Conservation (phyloP, 257 asterid genomes). For the Fraxinus excelsior region DNA sequence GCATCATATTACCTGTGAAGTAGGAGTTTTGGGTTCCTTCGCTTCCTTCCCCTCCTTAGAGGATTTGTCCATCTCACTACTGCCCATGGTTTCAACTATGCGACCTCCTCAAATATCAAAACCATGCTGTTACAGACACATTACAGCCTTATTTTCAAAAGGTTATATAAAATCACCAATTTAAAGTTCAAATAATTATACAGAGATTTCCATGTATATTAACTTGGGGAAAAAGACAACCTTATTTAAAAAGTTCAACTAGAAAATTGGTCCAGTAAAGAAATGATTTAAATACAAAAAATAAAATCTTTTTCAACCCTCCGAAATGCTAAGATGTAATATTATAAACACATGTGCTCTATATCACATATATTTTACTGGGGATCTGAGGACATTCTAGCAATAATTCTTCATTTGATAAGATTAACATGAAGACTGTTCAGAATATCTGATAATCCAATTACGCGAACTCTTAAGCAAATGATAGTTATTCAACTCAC, state of each 20-base stretch:
- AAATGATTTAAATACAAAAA: not conserved
- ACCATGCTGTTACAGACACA: constrained; percentile 46
- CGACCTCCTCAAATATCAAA: constrained; percentile 34
- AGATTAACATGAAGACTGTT: not conserved
- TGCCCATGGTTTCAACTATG: constrained; percentile 44
- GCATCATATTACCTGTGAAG: constrained; percentile 32
- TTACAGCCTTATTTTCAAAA: not conserved
- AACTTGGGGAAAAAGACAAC: not conserved
- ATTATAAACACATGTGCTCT: not conserved
- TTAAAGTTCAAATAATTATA: not conserved
- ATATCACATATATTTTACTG: not conserved
- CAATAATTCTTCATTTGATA: not conserved
- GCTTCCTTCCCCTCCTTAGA: constrained; percentile 46
- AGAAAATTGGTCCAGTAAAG: not conserved
- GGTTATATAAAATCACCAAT: not conserved
- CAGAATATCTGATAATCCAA: not conserved
- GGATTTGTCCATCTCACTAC: constrained; percentile 51
- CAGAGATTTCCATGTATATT: not conserved
- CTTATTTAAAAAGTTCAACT: not conserved
- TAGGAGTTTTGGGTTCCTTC: constrained; percentile 41
- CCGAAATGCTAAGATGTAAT: not conserved
- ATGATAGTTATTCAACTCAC: not conserved
- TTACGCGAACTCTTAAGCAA: not conserved
- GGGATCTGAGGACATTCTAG: not conserved
- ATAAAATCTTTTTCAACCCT: not conserved